Percentiles rank a stretch among this genome's conserved stretches.
phyloP scores from a whole-genome alignment of 2,329 filamentous ascomycete genomes.

The Exophiala phaeomuriformis region DNA sequence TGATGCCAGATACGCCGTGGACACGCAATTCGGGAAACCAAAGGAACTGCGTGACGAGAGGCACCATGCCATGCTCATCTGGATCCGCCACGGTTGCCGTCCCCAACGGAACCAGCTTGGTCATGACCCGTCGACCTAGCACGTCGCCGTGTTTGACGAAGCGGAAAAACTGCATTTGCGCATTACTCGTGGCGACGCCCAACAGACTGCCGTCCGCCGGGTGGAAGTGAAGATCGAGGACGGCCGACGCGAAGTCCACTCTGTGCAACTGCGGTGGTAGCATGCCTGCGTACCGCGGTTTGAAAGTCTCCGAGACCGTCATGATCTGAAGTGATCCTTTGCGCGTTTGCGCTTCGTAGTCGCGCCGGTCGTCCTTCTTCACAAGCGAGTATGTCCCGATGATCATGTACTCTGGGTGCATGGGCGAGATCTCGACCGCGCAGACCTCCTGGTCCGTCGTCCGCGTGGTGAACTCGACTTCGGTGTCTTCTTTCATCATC shows the following conservation, averaged over 20 bases:
- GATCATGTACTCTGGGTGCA: conserved; percentile 22
- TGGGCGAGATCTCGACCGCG: conserved; percentile 20
- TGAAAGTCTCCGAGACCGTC: conserved; percentile 10
- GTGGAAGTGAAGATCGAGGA: conserved; percentile 81
- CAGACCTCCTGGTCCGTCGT: conserved; percentile 22
- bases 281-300: conserved; percentile 16
- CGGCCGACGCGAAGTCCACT: conserved; percentile 49
- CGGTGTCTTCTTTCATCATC: conserved; percentile 6
- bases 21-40: conserved; percentile 18
- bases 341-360: conserved; percentile 14
- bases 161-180: conserved; percentile 57
- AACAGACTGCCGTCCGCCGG: conserved; percentile 51
- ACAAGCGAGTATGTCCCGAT: conserved; percentile 25
- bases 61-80: conserved; percentile 16
- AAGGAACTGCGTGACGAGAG: conserved; percentile 23
- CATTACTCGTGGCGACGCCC: conserved; percentile 71
- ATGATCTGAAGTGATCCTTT: conserved; percentile 20
- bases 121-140: conserved; percentile 14
- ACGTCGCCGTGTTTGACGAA: conserved; percentile 21
- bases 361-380: conserved; percentile 8
- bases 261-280: conserved; percentile 26
- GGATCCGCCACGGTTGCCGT: conserved; percentile 12
- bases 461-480: conserved; percentile 11
- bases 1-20: conserved; percentile 10
- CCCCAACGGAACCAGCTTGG: conserved; percentile 39